These are phyloP conservation scores for Cercis canadensis DNA, from an alignment of 306 rosid species.

Conservation along the genomic window DNA sequence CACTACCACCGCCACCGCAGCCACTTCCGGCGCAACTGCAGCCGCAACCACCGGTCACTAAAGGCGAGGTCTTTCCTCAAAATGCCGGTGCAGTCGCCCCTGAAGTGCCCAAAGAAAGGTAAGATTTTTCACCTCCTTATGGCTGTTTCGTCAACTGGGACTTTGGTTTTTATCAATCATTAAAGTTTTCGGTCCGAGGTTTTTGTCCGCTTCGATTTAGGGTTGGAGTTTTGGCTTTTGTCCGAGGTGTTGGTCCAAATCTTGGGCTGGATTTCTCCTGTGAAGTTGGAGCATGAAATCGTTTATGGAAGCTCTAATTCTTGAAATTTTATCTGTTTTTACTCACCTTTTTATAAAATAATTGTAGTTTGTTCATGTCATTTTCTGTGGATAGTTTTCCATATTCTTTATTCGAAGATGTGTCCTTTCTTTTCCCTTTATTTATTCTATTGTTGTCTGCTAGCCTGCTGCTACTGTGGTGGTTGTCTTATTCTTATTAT, in stretches of 20 bases:
- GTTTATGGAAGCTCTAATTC: conserved; percentile 2
- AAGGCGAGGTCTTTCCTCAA: conserved; percentile 35
- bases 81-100: conserved; percentile 41
- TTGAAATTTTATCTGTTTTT: conserved; percentile 23
- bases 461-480: conserved; percentile 12
- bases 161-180: background rate
- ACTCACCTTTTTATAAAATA: background rate
- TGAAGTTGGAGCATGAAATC: conserved; percentile 22
- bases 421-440: background rate
- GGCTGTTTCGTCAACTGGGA: background rate
- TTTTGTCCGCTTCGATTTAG: conserved; percentile 31
- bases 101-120: conserved; percentile 61
- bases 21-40: conserved; percentile 7
- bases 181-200: conserved; percentile 1
- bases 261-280: background rate
- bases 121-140: conserved; percentile 13
- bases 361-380: conserved; percentile 20
- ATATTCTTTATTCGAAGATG: background rate
- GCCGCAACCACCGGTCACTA: conserved; percentile 17
- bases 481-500: background rate
- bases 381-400: conserved; percentile 27
- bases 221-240: conserved; percentile 22
- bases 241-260: conserved; percentile 9
- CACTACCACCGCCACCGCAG: conserved; percentile 10
- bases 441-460: conserved; percentile 26